Evolutionary conservation across 331 rosid species (phyloP).

Genomic region (Acacia concinna): DNA sequence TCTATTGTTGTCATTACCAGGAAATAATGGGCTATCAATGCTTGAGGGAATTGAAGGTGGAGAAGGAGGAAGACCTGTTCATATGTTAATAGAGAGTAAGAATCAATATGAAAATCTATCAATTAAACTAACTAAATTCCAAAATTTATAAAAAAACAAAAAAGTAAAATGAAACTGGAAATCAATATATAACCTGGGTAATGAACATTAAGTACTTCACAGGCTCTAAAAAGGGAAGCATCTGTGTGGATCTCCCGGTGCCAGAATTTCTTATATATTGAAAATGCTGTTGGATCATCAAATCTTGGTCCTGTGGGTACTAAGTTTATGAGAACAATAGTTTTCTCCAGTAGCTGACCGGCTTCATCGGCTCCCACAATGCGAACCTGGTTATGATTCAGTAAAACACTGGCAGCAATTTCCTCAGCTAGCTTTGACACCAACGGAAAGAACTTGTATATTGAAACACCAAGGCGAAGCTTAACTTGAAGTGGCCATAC

Average conservation of each 20-base stretch:
- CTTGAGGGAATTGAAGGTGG: slow-evolving; percentile 60
- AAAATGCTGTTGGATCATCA: slow-evolving; percentile 52
- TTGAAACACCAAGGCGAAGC: slow-evolving; percentile 53
- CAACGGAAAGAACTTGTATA: slow-evolving; percentile 69
- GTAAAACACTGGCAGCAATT: slow-evolving; percentile 58
- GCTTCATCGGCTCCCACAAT: slow-evolving; percentile 79
- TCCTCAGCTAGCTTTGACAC: slow-evolving; percentile 71
- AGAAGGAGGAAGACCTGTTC: slow-evolving; percentile 84
- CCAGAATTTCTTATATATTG: slow-evolving; percentile 74
- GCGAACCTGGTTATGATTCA: slow-evolving; percentile 77
- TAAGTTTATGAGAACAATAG: slow-evolving; percentile 67
- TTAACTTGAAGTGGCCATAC: slow-evolving; percentile 82
- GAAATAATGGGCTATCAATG: slow-evolving; percentile 44
- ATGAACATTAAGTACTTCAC: slow-evolving; percentile 63
- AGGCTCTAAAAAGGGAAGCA: slow-evolving; percentile 62
- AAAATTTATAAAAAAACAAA: not conserved
- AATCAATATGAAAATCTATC: not conserved
- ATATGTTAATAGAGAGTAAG: slow-evolving; percentile 7
- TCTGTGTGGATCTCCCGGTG: slow-evolving; percentile 51
- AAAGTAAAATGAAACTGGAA: not conserved
- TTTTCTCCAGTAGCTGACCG: slow-evolving; percentile 64
- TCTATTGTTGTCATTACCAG: slow-evolving; percentile 48
- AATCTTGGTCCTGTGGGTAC: slow-evolving; percentile 63
- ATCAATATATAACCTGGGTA: slow-evolving; percentile 63
- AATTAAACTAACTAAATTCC: not conserved